Conservation (phyloP, 2,329 filamentous ascomycete genomes). For the Xylaria polymorpha region DNA sequence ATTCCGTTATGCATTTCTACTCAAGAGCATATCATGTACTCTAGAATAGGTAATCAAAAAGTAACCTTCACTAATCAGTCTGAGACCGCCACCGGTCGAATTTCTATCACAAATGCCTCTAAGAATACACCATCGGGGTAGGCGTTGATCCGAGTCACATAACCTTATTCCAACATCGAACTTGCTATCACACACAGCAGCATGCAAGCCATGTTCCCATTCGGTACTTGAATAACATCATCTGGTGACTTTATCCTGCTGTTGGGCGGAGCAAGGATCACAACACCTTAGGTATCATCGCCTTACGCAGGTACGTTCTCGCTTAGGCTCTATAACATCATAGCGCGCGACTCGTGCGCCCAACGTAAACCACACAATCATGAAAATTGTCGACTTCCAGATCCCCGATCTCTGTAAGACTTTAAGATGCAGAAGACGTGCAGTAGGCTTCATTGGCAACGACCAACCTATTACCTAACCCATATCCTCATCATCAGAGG, state of each 20-base stretch:
- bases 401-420: too few relatives aligned
- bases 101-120: background rate
- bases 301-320: background rate
- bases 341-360: background rate
- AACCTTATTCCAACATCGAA: background rate
- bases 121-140: background rate
- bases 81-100: background rate
- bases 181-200: background rate
- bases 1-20: background rate
- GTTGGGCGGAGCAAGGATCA: background rate
- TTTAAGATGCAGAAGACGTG: background rate
- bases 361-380: background rate
- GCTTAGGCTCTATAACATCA: background rate
- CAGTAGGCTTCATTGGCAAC: background rate
- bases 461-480: background rate
- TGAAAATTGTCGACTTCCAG: background rate
- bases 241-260: background rate
- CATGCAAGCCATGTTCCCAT: slow-evolving; percentile 2
- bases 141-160: background rate
- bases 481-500: background rate
- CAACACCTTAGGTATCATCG: background rate
- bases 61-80: background rate
- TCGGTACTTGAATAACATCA: background rate
- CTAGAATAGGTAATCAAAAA: background rate
- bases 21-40: background rate